These are phyloP conservation scores for Magnolia officinalis DNA, from an alignment of 164 flowering plant genomes.

Conservation along the genomic window DNA sequence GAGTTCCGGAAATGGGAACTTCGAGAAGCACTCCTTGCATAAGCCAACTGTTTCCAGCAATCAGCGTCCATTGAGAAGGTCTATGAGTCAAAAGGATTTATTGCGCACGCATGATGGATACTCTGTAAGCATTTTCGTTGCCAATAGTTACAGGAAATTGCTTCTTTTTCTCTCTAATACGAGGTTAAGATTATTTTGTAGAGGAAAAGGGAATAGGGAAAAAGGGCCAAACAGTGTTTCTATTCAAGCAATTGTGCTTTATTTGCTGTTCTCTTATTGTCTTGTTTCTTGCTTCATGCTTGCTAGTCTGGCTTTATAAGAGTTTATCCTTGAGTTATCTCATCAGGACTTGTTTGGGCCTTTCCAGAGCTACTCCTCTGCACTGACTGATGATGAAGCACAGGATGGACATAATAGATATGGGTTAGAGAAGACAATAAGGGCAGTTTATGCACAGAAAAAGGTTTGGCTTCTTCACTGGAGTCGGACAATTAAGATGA, in stretches of 20 bases:
- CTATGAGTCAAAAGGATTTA: constrained; percentile 67
- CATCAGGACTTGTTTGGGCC: constrained; percentile 1
- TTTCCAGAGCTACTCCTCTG: constrained; percentile 83
- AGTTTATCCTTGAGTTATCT: constrained; percentile 1
- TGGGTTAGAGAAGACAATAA: constrained; percentile 56
- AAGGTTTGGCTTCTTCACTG: constrained; percentile 35
- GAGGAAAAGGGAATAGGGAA: too few species aligned
- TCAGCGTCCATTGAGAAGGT: constrained; percentile 46
- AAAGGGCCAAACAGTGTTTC: too few species aligned
- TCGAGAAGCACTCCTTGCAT: constrained; percentile 22
- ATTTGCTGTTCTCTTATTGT: not conserved
- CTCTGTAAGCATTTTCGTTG: constrained; percentile 47
- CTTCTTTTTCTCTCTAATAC: not conserved
- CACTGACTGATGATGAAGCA: constrained; percentile 85
- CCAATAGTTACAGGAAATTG: not conserved
- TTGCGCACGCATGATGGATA: constrained; percentile 52
- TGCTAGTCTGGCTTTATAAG: not conserved
- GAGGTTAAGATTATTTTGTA: too few species aligned
- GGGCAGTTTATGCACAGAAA: constrained; percentile 64
- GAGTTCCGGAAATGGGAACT: constrained; percentile 24
- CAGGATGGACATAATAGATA: constrained; percentile 39
- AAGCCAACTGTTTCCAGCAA: constrained; percentile 38
- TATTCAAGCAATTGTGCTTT: not conserved
- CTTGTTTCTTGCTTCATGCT: not conserved
- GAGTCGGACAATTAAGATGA: not conserved